A percentile compares a stretch with the other conserved stretches of the same genome.
Conservation (phyloP, 139 green algal genomes). For the Volvox africanus region DNA sequence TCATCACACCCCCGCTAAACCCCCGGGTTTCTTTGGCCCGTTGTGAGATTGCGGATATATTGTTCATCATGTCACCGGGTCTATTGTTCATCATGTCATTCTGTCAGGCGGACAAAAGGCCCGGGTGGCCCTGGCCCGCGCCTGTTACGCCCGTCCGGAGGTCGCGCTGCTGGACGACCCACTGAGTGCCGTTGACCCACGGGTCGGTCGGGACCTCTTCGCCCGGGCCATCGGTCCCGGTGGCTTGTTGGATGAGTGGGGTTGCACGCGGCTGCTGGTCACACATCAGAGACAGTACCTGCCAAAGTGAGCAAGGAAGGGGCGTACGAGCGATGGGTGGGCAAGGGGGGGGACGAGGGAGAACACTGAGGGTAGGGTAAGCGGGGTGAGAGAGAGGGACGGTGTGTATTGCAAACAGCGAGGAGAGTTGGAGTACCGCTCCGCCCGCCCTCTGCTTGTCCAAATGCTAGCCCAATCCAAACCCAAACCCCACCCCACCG, state of each 20-base stretch:
- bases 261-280: conserved; percentile 84
- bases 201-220: conserved; percentile 81
- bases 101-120: conserved; percentile 76
- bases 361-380: too few species aligned
- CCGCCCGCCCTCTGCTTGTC: background rate
- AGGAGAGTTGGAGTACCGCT: too few species aligned
- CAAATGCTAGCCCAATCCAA: background rate
- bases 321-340: too few species aligned
- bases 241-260: conserved; percentile 67
- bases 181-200: conserved; percentile 87
- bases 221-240: conserved; percentile 75
- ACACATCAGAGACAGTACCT: conserved; percentile 94
- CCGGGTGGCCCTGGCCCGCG: conserved; percentile 84
- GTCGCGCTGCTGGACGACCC: conserved; percentile 92
- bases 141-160: conserved; percentile 76
- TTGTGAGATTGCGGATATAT: too few species aligned
- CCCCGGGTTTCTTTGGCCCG: too few species aligned
- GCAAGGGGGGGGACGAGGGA: too few species aligned
- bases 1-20: too few species aligned
- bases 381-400: too few species aligned
- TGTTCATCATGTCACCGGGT: too few species aligned
- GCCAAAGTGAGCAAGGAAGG: conserved; percentile 46
- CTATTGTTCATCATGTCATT: background rate
- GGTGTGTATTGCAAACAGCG: too few species aligned
- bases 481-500: background rate